Base-by-base conservation (phyloP, 2,329 filamentous ascomycete species). In the Graphiopsis chlorocephala region DNA sequence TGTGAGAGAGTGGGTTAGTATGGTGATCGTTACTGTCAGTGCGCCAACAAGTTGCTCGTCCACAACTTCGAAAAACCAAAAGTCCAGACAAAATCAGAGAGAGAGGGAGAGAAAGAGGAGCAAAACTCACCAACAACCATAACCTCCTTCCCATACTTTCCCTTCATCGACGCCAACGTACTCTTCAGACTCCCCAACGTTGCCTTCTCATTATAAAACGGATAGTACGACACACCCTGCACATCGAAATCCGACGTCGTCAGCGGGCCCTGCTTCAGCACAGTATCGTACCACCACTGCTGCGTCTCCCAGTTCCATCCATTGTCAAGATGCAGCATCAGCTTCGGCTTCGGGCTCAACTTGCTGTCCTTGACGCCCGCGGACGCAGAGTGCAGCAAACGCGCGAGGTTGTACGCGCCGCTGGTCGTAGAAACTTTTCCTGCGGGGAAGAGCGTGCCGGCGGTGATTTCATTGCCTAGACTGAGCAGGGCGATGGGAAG, bases 401-500 rank as follows among this genome's bases (percentile, higher is more conserved):
- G 70, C 14, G 75, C 73, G 45, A 76, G 72, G 65, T 76, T 76
- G 20, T 72, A 66, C 5, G 77, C 69, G 1, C 70, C 70, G 5
- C 68, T 66, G 3, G 66, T 48, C 59, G 68, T 72, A 6, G 74
- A 67, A 31, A 73, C 70, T 31, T 73, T 65, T 28, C 75, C 76
- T 0, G 72, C 63, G 2, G 76, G 76, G 71, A 73, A 78, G 52
- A 78, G 69, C 61, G 76, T 68, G 20, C 76, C 76, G 52, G 71
- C 68, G 15, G 72, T 70, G 67, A 78, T 76, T 69, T 78, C 76
- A 59, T 78, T 78, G 31, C 76, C 76, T 20, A 78, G 72, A 5
- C 70, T 78, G 3, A 82, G 78, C 29, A 80, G 74, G 31, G 69
- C 71, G 23, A 79, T 71, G 23, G 74, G 68, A 47, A 82, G 77